A percentile compares a stretch with the other conserved stretches of the same genome.
These are phyloP conservation scores for Beauveria australis DNA, from an alignment of 2,329 filamentous ascomycete genomes.

Conservation along the genomic window DNA sequence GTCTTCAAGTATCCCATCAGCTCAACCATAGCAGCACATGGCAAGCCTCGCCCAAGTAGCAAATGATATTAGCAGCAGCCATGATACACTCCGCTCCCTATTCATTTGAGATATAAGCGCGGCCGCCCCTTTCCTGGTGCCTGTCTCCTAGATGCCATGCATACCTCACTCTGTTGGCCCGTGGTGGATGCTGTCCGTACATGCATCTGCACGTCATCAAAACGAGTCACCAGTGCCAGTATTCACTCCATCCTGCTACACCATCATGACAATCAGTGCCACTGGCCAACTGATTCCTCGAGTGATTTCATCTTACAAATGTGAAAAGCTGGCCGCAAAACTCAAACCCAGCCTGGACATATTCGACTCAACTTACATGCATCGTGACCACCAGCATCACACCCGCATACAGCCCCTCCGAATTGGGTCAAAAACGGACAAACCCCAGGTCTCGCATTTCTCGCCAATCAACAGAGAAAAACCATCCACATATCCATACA, in stretches of 20 bases:
- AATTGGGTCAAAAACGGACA: neutral
- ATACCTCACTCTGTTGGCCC: neutral
- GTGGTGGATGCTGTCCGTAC: neutral
- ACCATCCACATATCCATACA: too few relatives aligned
- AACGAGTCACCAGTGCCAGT: neutral
- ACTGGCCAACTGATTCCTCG: neutral
- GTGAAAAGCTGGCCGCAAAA: neutral
- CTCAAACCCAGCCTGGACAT: neutral
- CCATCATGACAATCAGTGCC: too few relatives aligned
- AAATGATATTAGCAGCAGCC: neutral
- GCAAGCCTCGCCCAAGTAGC: neutral
- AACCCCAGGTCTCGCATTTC: neutral
- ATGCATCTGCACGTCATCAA: neutral
- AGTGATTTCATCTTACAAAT: neutral
- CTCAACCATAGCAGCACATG: neutral
- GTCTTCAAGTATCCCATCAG: neutral
- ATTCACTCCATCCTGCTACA: neutral
- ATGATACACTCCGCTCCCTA: too few relatives aligned
- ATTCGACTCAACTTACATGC: neutral
- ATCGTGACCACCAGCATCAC: neutral
- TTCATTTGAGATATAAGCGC: slow-evolving; percentile 6
- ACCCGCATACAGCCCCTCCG: neutral
- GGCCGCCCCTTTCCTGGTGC: slow-evolving; percentile 4
- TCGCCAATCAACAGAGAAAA: neutral
- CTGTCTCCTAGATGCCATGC: neutral